Conservation (phyloP, 2,329 filamentous ascomycete species). For the Aspergillus proliferans region DNA sequence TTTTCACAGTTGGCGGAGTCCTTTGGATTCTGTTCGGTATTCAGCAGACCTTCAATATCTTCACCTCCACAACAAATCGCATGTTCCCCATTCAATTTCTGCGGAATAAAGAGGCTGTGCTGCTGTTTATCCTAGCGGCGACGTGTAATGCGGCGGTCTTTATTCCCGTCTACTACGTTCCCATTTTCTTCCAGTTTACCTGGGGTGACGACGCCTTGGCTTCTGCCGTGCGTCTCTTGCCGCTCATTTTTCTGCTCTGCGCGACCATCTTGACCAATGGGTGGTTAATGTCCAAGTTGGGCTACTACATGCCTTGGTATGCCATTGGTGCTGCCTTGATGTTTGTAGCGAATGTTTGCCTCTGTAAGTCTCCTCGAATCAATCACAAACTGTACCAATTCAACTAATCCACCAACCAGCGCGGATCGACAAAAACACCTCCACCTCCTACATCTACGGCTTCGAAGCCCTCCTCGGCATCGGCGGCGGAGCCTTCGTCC, state of each 20-base stretch:
- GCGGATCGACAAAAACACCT: not conserved
- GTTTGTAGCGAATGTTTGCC: slow-evolving; percentile 9
- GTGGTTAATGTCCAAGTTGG: slow-evolving; percentile 11
- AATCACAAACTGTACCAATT: not conserved
- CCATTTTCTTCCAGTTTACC: slow-evolving; percentile 51
- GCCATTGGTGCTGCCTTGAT: slow-evolving; percentile 12
- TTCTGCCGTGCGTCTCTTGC: slow-evolving; percentile 27
- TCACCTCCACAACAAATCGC: slow-evolving; percentile 40
- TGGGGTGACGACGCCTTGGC: slow-evolving; percentile 32
- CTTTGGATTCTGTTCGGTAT: slow-evolving; percentile 40
- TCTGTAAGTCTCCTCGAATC: slow-evolving; percentile 5
- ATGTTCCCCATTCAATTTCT: slow-evolving; percentile 49
- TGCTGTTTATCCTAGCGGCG: slow-evolving; percentile 38
- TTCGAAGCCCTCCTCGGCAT: slow-evolving; percentile 13
- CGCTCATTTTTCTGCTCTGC: slow-evolving; percentile 23
- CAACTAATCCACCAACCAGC: not conserved
- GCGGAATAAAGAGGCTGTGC: slow-evolving; percentile 27
- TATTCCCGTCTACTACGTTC: slow-evolving; percentile 46
- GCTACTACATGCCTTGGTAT: slow-evolving; percentile 22
- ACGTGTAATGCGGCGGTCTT: slow-evolving; percentile 32
- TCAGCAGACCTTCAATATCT: slow-evolving; percentile 41
- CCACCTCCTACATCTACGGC: slow-evolving; percentile 8
- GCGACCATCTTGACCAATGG: slow-evolving; percentile 14
- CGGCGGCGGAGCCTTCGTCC: slow-evolving; percentile 14
- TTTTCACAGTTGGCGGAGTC: slow-evolving; percentile 34